Percentiles rank a stretch among this genome's conserved stretches.
Conservation (phyloP, 139 green algal species). For the Micromonas pusilla region DNA sequence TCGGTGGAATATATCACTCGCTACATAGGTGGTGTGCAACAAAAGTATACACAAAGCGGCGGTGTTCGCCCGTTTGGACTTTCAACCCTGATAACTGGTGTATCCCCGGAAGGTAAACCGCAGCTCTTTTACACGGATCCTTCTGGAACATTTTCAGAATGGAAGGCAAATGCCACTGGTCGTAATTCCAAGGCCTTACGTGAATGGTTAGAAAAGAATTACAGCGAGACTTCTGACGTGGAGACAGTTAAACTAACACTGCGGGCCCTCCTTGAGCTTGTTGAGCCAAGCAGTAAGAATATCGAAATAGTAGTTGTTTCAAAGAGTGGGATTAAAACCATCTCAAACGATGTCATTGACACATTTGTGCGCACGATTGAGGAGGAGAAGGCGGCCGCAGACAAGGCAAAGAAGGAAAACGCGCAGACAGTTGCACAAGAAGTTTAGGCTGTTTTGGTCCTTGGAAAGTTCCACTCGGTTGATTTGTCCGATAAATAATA, state of each 20-base stretch:
- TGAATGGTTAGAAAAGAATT: slow-evolving; percentile 99
- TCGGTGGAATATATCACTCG: slow-evolving; percentile 85
- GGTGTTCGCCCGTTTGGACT: slow-evolving; percentile 96
- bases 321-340: no score
- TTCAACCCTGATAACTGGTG: slow-evolving; percentile 91
- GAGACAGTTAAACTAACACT: slow-evolving; percentile 88
- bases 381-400: no score
- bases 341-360: no score
- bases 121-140: slow-evolving; percentile 95
- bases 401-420: no score
- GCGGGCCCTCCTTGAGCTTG: slow-evolving; percentile 79
- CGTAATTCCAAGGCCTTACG: slow-evolving; percentile 92
- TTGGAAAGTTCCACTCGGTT: no score
- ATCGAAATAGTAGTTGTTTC: no score
- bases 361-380: no score
- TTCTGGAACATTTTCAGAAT: slow-evolving; percentile 86
- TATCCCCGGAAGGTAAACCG: slow-evolving; percentile 62
- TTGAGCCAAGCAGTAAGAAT: slow-evolving; percentile 60
- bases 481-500: no score
- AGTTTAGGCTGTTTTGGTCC: no score
- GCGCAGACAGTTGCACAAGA: no score
- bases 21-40: slow-evolving; percentile 79
- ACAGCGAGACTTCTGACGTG: slow-evolving; percentile 55
- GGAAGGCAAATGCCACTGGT: slow-evolving; percentile 96
- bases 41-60: slow-evolving; percentile 95